A percentile compares a stretch with the other conserved stretches of the same genome.
These are phyloP conservation scores for Colletotrichum melonis DNA, from an alignment of 2,329 filamentous ascomycete species.

Conservation along the genomic window DNA sequence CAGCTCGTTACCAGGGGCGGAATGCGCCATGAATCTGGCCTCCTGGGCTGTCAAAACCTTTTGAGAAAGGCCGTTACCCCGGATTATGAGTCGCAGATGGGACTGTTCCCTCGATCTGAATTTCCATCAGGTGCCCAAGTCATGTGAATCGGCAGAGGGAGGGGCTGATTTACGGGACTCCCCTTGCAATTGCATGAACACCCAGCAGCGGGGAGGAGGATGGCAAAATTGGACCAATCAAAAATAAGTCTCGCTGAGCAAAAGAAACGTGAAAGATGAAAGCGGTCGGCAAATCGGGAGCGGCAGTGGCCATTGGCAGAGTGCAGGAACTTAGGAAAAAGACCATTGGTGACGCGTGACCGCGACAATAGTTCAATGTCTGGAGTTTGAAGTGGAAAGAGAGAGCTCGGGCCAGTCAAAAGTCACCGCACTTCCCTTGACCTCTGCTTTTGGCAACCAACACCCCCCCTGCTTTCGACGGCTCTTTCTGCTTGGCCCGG, in stretches of 20 bases:
- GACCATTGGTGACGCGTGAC: slow-evolving; percentile 22
- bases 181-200: slow-evolving; percentile 33
- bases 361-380: background rate
- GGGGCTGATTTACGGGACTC: slow-evolving; percentile 2
- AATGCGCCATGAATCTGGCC: no score
- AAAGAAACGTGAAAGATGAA: background rate
- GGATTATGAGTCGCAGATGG: background rate
- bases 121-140: background rate
- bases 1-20: background rate
- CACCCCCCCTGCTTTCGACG: slow-evolving; percentile 2
- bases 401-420: slow-evolving; percentile 25
- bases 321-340: background rate
- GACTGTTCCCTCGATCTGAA: background rate
- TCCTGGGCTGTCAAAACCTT: background rate
- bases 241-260: slow-evolving; percentile 12
- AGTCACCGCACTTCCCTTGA: background rate
- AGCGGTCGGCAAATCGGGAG: background rate
- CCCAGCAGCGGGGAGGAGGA: background rate
- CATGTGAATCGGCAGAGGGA: background rate
- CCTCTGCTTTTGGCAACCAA: slow-evolving; percentile 11
- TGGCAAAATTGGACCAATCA: slow-evolving; percentile 18
- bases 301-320: no score
- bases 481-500: background rate
- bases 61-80: background rate
- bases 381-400: background rate